Evolutionary conservation across 768 basidiomycete genomes (phyloP).

Genomic region (Cantharellus anzutake): DNA sequence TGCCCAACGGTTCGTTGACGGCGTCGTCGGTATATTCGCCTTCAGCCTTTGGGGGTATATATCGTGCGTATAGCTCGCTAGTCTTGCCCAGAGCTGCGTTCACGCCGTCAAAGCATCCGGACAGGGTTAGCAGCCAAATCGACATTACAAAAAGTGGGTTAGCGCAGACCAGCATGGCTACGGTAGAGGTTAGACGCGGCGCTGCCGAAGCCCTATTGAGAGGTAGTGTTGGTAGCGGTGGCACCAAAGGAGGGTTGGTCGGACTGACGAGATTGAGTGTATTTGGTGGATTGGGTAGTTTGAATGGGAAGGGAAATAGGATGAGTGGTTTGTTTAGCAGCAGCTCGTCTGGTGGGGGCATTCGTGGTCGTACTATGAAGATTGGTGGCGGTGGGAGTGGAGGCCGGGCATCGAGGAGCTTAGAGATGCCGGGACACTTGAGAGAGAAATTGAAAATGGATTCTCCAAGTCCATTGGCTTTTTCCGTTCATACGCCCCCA

Average conservation of each 20-base stretch:
- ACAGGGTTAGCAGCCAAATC: constrained; percentile 9
- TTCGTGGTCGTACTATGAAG: no score
- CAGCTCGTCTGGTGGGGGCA: not conserved
- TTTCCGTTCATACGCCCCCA: constrained; percentile 52
- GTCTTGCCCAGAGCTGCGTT: constrained; percentile 28
- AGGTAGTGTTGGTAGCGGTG: no score
- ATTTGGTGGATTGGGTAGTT: not conserved
- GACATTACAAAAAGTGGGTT: constrained; percentile 61
- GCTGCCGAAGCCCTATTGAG: constrained; percentile 6
- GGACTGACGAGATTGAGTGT: not conserved
- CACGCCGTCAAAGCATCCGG: constrained; percentile 19
- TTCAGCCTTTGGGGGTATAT: not conserved
- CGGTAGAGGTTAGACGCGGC: constrained; percentile 24
- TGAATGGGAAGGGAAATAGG: no score
- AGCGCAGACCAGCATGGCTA: constrained; percentile 80
- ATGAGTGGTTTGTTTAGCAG: not conserved
- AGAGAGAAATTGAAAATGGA: constrained; percentile 17
- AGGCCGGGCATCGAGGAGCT: not conserved
- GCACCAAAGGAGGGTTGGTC: not conserved
- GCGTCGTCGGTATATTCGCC: no score
- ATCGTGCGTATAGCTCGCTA: constrained; percentile 21
- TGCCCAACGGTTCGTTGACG: not conserved
- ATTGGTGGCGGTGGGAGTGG: not conserved
- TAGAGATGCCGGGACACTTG: constrained; percentile 7
- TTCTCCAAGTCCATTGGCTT: constrained; percentile 29